Evolutionary conservation across 1,284 basidiomycete genomes (phyloP), one percentile per base, ranked within the genome.

Genomic region (Heterobasidion annosum): DNA sequence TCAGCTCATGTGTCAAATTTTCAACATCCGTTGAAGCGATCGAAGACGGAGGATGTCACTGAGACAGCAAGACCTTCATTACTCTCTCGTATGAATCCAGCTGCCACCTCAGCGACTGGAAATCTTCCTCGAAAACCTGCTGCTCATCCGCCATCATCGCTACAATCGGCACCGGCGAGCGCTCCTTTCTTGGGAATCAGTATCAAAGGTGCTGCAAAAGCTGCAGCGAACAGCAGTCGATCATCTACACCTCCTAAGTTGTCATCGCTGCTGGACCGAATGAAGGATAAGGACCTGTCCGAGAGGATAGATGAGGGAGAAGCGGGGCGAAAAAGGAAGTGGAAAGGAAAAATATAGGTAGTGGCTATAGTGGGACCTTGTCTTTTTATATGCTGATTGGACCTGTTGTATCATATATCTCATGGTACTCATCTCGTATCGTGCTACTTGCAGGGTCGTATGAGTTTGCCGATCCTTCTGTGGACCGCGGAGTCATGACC

Each of bases 131-230:
- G 33, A 15, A 19, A 15, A 48, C 46, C 46, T 15, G 33, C 7
- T 19, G 10, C 25, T 48, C 46, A 32, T 12, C 49, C 60, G 51
- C 18, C 0, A 7, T n/a, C 52, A 51, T 35, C 59, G 51, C 56
- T 18, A 18, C 53, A 40, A 42, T 13, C 12, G 37, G n/a, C 35
- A 7, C 35, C 40, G 12, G 37, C 6, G 35, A n/a, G 34, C 44
- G 19, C 50, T 9, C 13, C 51, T 16, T 16, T 45, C 15, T 46
- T 53, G 12, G 61, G 63, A 16, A 55, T 57, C 13, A 62, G 57
- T 47, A 63, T 62, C 56, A 64, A 62, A 61, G 82, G 82, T 45
- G 81, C 82, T 19, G 81, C 80, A 42, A 68, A 58, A 50, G 63
- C 64, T 16, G 58, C 51, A 12, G 44, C 35, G 48, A 57, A 51